phyloP scores from a whole-genome alignment of 345 rosid species.

The Eucalyptus sp. region DNA sequence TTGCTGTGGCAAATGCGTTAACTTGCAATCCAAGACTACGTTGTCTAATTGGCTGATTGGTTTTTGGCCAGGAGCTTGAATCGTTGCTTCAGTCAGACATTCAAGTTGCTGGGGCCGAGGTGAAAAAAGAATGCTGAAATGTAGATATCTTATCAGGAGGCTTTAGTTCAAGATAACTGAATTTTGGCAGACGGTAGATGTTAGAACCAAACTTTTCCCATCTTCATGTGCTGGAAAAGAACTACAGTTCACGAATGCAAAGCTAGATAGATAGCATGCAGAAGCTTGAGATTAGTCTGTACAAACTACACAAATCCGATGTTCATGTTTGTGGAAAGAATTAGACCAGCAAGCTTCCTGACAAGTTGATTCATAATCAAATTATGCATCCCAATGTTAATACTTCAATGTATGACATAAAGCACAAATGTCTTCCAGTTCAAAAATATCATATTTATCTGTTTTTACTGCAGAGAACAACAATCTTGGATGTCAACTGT shows the following conservation, averaged over 20 bases:
- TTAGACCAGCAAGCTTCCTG: not conserved
- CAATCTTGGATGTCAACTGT: not conserved
- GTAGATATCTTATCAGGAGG: too few species aligned
- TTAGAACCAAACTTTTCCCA: not conserved
- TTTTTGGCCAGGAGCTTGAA: too few species aligned
- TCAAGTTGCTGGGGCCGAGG: not conserved
- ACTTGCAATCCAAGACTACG: not conserved
- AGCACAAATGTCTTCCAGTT: not conserved
- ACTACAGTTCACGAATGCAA: not conserved
- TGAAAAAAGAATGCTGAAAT: not conserved
- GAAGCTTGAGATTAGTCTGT: not conserved
- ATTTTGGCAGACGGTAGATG: not conserved
- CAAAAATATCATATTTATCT: too few species aligned
- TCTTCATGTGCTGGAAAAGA: not conserved
- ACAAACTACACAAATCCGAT: not conserved
- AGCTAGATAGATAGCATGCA: not conserved
- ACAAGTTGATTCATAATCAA: not conserved
- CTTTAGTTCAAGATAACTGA: not conserved
- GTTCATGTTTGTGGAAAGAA: not conserved
- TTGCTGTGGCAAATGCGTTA: not conserved
- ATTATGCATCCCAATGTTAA: not conserved
- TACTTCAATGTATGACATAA: too few species aligned
- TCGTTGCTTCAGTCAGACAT: too few species aligned
- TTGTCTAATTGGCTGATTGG: not conserved
- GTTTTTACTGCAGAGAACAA: not conserved